phyloP scores from a whole-genome alignment of 768 basidiomycete genomes.

The Tulasnella sp. region DNA sequence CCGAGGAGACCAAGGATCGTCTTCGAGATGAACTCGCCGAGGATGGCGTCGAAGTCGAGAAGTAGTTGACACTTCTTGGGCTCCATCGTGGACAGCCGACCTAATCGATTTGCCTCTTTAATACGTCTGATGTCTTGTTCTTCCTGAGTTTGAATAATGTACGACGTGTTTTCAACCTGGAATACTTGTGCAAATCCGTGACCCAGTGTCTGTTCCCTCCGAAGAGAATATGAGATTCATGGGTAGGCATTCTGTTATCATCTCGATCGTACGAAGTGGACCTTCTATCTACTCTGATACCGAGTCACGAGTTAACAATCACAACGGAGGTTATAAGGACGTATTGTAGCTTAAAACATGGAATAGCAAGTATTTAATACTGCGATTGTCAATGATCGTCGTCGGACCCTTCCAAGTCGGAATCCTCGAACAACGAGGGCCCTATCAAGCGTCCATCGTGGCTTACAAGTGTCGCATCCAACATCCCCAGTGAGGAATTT shows the following conservation, averaged over 20 bases:
- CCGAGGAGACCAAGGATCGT: slow-evolving; percentile 16
- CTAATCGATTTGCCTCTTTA: not conserved
- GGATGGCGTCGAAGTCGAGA: not conserved
- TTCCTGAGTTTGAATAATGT: too few relatives aligned
- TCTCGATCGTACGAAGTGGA: too few relatives aligned
- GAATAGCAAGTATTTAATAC: not conserved
- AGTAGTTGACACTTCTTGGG: not conserved
- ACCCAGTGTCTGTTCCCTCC: too few relatives aligned
- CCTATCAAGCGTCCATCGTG: not conserved
- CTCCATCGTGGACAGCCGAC: not conserved
- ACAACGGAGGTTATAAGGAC: too few relatives aligned
- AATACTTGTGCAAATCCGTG: too few relatives aligned
- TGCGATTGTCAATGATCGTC: not conserved
- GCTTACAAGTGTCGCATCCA: not conserved
- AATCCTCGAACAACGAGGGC: not conserved
- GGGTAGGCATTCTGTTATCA: too few relatives aligned
- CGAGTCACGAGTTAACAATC: too few relatives aligned
- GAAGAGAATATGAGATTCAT: too few relatives aligned
- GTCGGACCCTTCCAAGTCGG: not conserved
- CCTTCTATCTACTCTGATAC: too few relatives aligned
- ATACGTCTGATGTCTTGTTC: not conserved
- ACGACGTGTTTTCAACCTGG: too few relatives aligned
- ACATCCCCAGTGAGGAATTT: not conserved
- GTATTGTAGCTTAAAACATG: too few relatives aligned
- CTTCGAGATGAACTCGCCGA: slow-evolving; percentile 1